These are phyloP conservation scores for Beauveria varroae DNA, from an alignment of 2,329 filamentous ascomycete species.

Conservation along the genomic window DNA sequence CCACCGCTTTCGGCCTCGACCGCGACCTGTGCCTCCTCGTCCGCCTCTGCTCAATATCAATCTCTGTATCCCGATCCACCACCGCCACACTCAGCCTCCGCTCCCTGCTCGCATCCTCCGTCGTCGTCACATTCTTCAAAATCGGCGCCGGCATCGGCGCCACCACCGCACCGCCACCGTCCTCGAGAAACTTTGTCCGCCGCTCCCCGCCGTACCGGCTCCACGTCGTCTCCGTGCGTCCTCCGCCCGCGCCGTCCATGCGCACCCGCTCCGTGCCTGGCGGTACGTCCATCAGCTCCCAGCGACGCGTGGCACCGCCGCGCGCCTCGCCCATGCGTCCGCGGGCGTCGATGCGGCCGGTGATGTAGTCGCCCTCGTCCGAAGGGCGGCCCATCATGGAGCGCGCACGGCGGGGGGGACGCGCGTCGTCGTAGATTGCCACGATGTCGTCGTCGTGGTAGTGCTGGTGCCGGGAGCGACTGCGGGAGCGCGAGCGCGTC, in stretches of 20 bases:
- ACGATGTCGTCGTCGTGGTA: constrained; percentile 38
- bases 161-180: constrained; percentile 41
- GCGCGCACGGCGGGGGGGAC: constrained; percentile 39
- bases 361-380: constrained; percentile 54
- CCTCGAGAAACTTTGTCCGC: constrained; percentile 64
- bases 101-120: constrained; percentile 21
- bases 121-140: constrained; percentile 10
- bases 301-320: constrained; percentile 66
- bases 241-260: constrained; percentile 72
- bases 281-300: constrained; percentile 77
- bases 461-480: constrained; percentile 31
- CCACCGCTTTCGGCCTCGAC: constrained; percentile 30
- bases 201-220: constrained; percentile 71
- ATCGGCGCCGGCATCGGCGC: constrained; percentile 13
- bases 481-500: constrained; percentile 30
- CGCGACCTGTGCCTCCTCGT: constrained; percentile 41
- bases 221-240: constrained; percentile 70
- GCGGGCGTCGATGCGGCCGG: constrained; percentile 47
- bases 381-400: constrained; percentile 39
- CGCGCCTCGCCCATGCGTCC: constrained; percentile 65
- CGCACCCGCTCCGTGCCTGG: constrained; percentile 75
- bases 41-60: constrained; percentile 43
- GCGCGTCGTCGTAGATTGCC: constrained; percentile 47
- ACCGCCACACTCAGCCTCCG: constrained; percentile 38
- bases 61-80: constrained; percentile 36